phyloP scores from a whole-genome alignment of 78 protist species.

The Speleostelium caveatum region DNA sequence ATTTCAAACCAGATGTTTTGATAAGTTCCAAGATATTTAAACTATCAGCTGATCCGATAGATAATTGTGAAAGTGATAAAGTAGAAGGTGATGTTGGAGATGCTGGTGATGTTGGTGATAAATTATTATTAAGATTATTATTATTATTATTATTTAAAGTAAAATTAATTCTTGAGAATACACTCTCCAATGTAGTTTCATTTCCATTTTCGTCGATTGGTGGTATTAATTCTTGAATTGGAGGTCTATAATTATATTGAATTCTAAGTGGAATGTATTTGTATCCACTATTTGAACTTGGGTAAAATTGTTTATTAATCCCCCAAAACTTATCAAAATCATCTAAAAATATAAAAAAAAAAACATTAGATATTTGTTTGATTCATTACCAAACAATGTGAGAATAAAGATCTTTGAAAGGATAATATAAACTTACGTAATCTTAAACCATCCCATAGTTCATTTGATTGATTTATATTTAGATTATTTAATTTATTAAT shows the following conservation, averaged over 20 bases:
- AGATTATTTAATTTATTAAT: constrained; percentile 62
- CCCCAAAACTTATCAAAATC: constrained; percentile 78
- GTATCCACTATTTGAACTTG: constrained; percentile 26
- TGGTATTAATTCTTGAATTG: constrained; percentile 57
- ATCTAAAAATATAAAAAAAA: constrained; percentile 14
- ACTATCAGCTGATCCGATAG: neutral
- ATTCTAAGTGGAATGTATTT: constrained; percentile 68
- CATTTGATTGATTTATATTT: constrained; percentile 71
- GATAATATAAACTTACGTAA: constrained; percentile 59
- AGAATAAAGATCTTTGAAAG: too few species aligned
- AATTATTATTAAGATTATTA: neutral
- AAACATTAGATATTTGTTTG: too few species aligned
- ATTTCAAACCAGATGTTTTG: constrained; percentile 5
- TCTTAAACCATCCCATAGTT: constrained; percentile 75
- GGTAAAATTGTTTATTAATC: constrained; percentile 42
- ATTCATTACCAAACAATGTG: too few species aligned
- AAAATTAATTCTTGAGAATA: constrained; percentile 14
- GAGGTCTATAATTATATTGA: constrained; percentile 38
- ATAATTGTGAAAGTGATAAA: neutral
- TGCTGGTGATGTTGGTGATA: constrained; percentile 16
- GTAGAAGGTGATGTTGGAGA: neutral
- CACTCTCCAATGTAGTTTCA: constrained; percentile 18
- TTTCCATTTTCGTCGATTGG: constrained; percentile 29
- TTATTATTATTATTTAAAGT: neutral
- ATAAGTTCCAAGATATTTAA: constrained; percentile 33